A percentile compares a stretch with the other conserved stretches of the same genome.
These are phyloP conservation scores for Hordeum vulgare DNA, from an alignment of 176 grass and related monocot genomes.

Conservation along the genomic window MorexV3_pseudomolecules_assembly NC_058524.1:414854736-414855235, in stretches of 20 bases:
- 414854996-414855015: background rate
- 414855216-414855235: background rate
- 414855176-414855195: no score
- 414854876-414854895: background rate
- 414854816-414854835: background rate
- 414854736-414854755: no score
- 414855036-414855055: background rate
- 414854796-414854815: background rate
- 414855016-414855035: background rate
- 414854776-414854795: background rate
- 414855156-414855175: no score
- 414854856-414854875: background rate
- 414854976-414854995: background rate
- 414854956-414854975: background rate
- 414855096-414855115: background rate
- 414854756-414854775: background rate
- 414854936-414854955: background rate
- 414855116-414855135: background rate
- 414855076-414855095: background rate
- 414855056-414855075: background rate
- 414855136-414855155: no score
- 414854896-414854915: constrained; percentile 16
- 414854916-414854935: background rate
- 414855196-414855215: no score
- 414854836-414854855: background rate